A percentile compares a stretch with the other conserved stretches of the same genome.
Evolutionary conservation across 805 yeast genomes (phyloP).

Genomic region (Cephaloascus fragrans): DNA sequence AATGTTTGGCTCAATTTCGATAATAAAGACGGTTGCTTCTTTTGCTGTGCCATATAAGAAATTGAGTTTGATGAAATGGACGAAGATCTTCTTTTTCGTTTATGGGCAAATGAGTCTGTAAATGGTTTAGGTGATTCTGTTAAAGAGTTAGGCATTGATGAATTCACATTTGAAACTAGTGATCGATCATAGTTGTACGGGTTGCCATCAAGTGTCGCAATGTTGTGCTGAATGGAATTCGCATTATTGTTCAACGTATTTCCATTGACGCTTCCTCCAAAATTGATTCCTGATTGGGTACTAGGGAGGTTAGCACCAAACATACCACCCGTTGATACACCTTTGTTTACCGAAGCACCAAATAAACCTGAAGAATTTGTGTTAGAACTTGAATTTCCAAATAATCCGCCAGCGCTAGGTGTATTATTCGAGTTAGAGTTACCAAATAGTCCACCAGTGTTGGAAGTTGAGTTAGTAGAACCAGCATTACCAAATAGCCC

Average conservation of each 20-base stretch:
- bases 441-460: slow-evolving; percentile 4
- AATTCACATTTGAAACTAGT: slow-evolving; percentile 8
- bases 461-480: slow-evolving; percentile 3
- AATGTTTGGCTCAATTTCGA: slow-evolving; percentile 24
- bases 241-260: background rate
- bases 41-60: background rate
- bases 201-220: slow-evolving; percentile 7
- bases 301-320: slow-evolving; percentile 1
- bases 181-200: slow-evolving; percentile 21
- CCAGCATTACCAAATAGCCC: slow-evolving; percentile 14
- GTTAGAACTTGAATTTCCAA: slow-evolving; percentile 11
- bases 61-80: background rate
- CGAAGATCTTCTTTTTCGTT: slow-evolving; percentile 1
- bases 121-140: background rate
- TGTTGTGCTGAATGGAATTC: slow-evolving; percentile 1
- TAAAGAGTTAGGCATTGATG: slow-evolving; percentile 1
- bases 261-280: slow-evolving; percentile 6
- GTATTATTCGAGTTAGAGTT: slow-evolving; percentile 1
- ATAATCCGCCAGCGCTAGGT: slow-evolving; percentile 10
- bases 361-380: slow-evolving; percentile 8
- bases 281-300: slow-evolving; percentile 1
- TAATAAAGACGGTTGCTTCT: slow-evolving; percentile 12
- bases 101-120: background rate
- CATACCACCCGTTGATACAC: background rate
- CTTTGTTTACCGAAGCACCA: slow-evolving; percentile 2